Percentiles rank a stretch among this genome's conserved stretches.
Evolutionary conservation across 2,329 filamentous ascomycete genomes (phyloP).

Genomic region (Hymenoscyphus infarciens): DNA sequence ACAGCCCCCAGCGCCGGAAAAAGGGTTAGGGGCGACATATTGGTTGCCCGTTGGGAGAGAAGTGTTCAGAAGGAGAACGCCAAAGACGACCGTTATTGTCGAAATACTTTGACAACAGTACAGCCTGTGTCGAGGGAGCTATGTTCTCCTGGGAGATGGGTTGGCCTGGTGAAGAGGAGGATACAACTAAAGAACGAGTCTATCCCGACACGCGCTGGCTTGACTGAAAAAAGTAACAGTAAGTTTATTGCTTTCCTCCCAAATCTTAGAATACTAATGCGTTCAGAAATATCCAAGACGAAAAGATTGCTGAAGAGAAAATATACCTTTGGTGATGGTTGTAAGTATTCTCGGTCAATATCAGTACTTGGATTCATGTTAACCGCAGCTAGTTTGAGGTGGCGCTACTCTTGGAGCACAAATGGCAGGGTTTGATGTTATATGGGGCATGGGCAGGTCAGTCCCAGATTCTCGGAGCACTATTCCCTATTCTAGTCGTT

Average conservation of each 20-base stretch:
- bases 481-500: no score
- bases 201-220: background rate
- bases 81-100: background rate
- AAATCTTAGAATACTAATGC: background rate
- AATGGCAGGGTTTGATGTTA: background rate
- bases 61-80: background rate
- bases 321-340: background rate
- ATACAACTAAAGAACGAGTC: no score
- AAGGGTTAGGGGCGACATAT: background rate
- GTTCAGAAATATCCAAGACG: background rate
- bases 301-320: background rate
- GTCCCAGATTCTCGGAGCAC: no score
- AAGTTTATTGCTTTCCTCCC: background rate
- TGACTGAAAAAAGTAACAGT: background rate
- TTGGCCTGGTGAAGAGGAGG: background rate
- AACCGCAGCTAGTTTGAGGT: conserved; percentile 4
- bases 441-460: background rate
- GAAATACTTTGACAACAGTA: background rate
- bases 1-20: background rate
- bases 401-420: background rate
- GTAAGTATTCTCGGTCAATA: background rate
- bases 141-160: background rate
- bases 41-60: background rate
- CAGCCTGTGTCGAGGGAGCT: background rate
- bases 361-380: background rate